These are phyloP conservation scores for Colletotrichum neosansevieriae DNA, from an alignment of 2,329 filamentous ascomycete species.

Conservation along the genomic window DNA sequence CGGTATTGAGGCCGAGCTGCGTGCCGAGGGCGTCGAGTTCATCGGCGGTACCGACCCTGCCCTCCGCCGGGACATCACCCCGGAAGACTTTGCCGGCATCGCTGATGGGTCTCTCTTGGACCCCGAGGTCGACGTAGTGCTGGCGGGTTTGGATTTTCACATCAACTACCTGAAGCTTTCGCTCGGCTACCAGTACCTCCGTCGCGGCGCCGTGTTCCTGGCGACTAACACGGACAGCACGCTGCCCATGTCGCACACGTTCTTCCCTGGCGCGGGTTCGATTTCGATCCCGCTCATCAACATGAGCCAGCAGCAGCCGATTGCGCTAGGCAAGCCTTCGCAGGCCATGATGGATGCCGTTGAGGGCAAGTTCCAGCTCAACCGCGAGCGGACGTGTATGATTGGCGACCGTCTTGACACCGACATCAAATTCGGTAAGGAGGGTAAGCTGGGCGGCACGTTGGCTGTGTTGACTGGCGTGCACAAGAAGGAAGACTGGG, in stretches of 20 bases:
- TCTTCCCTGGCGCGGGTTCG: slow-evolving; percentile 93
- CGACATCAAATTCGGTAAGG: slow-evolving; percentile 94
- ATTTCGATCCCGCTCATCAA: slow-evolving; percentile 82
- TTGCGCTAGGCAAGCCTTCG: slow-evolving; percentile 91
- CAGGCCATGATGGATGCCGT: slow-evolving; percentile 99
- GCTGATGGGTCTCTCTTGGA: slow-evolving; percentile 83
- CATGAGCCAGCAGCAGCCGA: slow-evolving; percentile 76
- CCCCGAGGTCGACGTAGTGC: slow-evolving; percentile 88
- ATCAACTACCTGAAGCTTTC: slow-evolving; percentile 94
- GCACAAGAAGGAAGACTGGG: slow-evolving; percentile 84
- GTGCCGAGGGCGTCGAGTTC: slow-evolving; percentile 80
- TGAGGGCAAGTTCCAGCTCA: slow-evolving; percentile 93
- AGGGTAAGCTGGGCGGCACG: slow-evolving; percentile 91
- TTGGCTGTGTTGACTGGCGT: slow-evolving; percentile 93
- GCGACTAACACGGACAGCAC: slow-evolving; percentile 96
- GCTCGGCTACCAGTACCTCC: slow-evolving; percentile 87
- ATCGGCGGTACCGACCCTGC: slow-evolving; percentile 88
- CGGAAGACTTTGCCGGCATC: slow-evolving; percentile 83
- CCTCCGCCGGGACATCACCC: slow-evolving; percentile 81
- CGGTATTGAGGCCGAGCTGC: slow-evolving; percentile 90
- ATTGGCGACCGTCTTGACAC: slow-evolving; percentile 94
- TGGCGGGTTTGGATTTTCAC: slow-evolving; percentile 93
- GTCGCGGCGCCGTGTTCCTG: slow-evolving; percentile 84
- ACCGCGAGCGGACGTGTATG: slow-evolving; percentile 91
- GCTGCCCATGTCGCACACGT: slow-evolving; percentile 80